Percentiles rank a stretch among this genome's conserved stretches.
These are phyloP conservation scores for Dendrobium catenatum DNA, from an alignment of 106 monocot species.

Conservation along the genomic window DNA sequence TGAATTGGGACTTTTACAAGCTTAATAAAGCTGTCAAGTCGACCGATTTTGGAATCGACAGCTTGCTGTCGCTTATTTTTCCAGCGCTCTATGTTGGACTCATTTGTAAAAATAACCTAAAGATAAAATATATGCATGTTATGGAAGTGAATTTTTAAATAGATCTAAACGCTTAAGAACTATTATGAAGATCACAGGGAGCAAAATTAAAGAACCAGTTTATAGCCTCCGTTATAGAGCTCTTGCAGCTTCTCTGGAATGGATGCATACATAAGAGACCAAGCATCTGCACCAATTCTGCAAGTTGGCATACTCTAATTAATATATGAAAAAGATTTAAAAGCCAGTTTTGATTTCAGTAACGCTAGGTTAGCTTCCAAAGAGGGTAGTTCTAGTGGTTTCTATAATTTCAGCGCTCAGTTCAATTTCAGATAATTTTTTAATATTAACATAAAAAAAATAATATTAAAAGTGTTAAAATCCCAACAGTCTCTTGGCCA, in stretches of 20 bases:
- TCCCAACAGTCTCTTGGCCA: too few relatives aligned
- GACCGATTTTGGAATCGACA: constrained; percentile 88
- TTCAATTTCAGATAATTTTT: background rate
- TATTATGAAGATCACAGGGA: background rate
- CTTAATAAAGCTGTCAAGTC: constrained; percentile 77
- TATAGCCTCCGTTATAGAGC: constrained; percentile 60
- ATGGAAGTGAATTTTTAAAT: background rate
- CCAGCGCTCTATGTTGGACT: constrained; percentile 95
- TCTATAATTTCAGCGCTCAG: background rate
- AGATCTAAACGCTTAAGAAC: background rate
- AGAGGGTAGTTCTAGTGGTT: background rate
- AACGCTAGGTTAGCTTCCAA: background rate
- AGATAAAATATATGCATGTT: constrained; percentile 3
- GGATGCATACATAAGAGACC: constrained; percentile 77
- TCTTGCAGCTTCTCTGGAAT: constrained; percentile 71
- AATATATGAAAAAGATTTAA: background rate
- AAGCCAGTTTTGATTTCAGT: background rate
- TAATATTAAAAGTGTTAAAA: background rate
- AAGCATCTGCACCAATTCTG: constrained; percentile 84
- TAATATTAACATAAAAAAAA: background rate
- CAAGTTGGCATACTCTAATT: constrained; percentile 2
- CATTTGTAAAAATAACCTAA: constrained; percentile 96
- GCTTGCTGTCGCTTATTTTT: constrained; percentile 89
- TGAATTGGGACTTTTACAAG: constrained; percentile 84
- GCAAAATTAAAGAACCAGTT: constrained; percentile 55